Percentiles rank a stretch among this genome's conserved stretches.
Conservation (phyloP, 1,284 basidiomycete species). For the Ceratobasidium sp. region DNA sequence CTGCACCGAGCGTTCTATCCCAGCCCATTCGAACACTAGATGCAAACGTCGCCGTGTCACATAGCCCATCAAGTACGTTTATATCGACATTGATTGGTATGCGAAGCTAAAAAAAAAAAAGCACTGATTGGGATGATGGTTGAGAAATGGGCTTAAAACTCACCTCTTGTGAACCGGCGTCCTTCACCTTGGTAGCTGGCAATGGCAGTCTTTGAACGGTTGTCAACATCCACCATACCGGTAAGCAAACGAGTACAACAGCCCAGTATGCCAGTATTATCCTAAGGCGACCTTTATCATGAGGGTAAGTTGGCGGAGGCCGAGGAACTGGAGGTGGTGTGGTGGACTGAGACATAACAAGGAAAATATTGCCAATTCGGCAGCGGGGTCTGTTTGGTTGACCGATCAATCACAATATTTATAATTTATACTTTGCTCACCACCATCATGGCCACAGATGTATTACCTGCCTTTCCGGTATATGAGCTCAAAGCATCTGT, state of each 20-base stretch:
- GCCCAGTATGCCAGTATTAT: slow-evolving; percentile 83
- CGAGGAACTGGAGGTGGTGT: slow-evolving; percentile 5
- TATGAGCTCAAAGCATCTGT: slow-evolving; percentile 39
- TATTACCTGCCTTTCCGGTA: slow-evolving; percentile 36
- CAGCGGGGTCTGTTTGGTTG: slow-evolving; percentile 28
- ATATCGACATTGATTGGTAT: slow-evolving; percentile 64
- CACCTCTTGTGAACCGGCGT: slow-evolving; percentile 61
- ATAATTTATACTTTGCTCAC: neutral
- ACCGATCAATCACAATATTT: neutral
- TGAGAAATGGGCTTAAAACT: too few species aligned
- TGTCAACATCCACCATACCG: slow-evolving; percentile 91
- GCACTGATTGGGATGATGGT: too few species aligned
- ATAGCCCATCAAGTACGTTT: slow-evolving; percentile 50
- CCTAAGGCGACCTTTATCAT: slow-evolving; percentile 38
- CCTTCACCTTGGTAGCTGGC: slow-evolving; percentile 72
- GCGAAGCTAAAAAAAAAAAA: slow-evolving; percentile 64
- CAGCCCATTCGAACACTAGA: slow-evolving; percentile 29
- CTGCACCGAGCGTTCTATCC: slow-evolving; percentile 8
- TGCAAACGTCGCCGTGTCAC: slow-evolving; percentile 49
- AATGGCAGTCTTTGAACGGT: slow-evolving; percentile 85
- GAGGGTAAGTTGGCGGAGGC: slow-evolving; percentile 29
- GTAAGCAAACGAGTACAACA: slow-evolving; percentile 78
- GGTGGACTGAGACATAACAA: slow-evolving; percentile 39
- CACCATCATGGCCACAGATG: slow-evolving; percentile 28
- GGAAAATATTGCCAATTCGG: slow-evolving; percentile 42